Conservation (phyloP, 2,329 filamentous ascomycete genomes). For the Magnaporthales sp. region DNA sequence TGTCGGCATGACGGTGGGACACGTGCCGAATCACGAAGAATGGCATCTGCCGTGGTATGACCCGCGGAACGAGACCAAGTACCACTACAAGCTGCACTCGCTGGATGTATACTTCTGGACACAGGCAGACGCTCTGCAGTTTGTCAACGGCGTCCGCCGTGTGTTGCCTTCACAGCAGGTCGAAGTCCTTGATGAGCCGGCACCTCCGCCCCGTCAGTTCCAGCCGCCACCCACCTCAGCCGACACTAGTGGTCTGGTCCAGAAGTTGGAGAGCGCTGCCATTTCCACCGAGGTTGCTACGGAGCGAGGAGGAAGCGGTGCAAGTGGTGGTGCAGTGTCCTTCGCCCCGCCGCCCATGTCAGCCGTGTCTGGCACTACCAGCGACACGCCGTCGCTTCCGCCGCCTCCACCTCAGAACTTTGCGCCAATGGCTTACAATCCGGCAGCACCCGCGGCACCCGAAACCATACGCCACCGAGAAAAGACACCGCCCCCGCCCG, state of each 20-base stretch:
- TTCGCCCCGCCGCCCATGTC: constrained; percentile 33
- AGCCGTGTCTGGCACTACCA: constrained; percentile 16
- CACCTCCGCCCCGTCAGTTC: constrained; percentile 31
- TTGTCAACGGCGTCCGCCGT: constrained; percentile 58
- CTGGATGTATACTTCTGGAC: constrained; percentile 78
- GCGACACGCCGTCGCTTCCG: constrained; percentile 20
- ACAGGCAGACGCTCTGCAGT: constrained; percentile 59
- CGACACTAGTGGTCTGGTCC: constrained; percentile 60
- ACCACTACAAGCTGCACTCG: constrained; percentile 69
- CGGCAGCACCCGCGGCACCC: constrained; percentile 66
- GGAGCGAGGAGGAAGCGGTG: constrained; percentile 6
- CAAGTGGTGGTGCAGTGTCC: constrained; percentile 18
- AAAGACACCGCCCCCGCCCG: constrained; percentile 71
- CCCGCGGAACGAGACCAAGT: constrained; percentile 64
- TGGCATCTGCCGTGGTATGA: constrained; percentile 73
- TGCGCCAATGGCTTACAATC: constrained; percentile 66
- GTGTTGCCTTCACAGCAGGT: constrained; percentile 54
- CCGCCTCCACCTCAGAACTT: constrained; percentile 32
- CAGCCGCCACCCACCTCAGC: constrained; percentile 23
- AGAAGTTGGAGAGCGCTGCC: constrained; percentile 63
- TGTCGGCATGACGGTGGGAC: constrained; percentile 58
- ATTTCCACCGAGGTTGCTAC: constrained; percentile 37
- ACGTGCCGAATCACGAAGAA: constrained; percentile 42
- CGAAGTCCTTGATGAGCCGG: constrained; percentile 57
- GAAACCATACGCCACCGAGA: constrained; percentile 65